Base-by-base conservation (phyloP, 179 eudicot genomes). In the Patellifolia procumbens region DNA sequence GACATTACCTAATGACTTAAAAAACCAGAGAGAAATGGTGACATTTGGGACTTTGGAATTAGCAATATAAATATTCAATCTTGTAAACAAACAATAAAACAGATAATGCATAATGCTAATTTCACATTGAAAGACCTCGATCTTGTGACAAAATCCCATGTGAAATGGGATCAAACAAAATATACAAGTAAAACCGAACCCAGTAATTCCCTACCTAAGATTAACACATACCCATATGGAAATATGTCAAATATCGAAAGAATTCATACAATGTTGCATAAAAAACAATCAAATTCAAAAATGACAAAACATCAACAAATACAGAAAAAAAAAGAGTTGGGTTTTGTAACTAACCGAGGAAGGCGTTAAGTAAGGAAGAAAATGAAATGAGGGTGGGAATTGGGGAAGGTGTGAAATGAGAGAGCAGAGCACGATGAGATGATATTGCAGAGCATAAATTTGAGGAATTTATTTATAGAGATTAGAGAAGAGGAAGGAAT, bases 321-420 rank as follows among this genome's bases (percentile, higher is more conserved):
- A n/a, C 19, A 22, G 19, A 13, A 1, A 39, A n/a, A n/a, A 8
- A n/a, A 31, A 62, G 59, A 16, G 28, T 37, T 34, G 73, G 74
- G 71, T 55, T 55, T 52, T n/a, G 49, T 13, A 20, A 70, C 82
- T 37, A 29, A 80, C 82, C 76, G 58, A 31, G 29, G 12, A 61
- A 16, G 37, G 55, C 35, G 4, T 11, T 12, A 69, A 35, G 29
- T 74, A 70, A 45, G 59, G 69, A 70, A 34, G 67, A 77, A 74
- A 53, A 35, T 56, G 3, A 16, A 37, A 22, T 26, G n/a, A 22
- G n/a, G 53, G 55, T 37, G 15, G 9, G 45, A 46, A 68, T 26
- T 48, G 58, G 24, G 72, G n/a, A 19, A 31, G 28, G 20, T 29
- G 20, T 29, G 72, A 65, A 35, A 45, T 4, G 35, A 65, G 35